A percentile compares a stretch with the other conserved stretches of the same genome.
Evolutionary conservation across 2,329 filamentous ascomycete genomes (phyloP).

Genomic region (Neurospora crassa): DNA sequence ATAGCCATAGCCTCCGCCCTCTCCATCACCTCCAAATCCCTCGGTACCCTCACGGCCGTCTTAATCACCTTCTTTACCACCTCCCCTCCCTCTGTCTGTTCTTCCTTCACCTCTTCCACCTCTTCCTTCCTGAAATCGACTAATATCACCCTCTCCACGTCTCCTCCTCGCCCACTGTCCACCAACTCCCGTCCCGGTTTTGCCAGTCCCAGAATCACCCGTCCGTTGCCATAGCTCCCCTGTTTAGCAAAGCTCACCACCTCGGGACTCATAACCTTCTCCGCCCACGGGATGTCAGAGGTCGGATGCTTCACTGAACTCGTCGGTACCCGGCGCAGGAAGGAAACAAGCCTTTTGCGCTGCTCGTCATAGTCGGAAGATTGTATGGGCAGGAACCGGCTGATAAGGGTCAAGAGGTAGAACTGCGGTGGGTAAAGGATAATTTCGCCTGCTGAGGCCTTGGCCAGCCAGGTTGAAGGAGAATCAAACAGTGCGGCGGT

Average conservation of each 20-base stretch:
- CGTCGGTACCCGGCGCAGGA: slow-evolving; percentile 37
- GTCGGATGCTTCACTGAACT: slow-evolving; percentile 31
- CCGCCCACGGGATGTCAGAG: slow-evolving; percentile 41
- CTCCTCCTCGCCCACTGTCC: slow-evolving; percentile 38
- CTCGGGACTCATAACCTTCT: slow-evolving; percentile 53
- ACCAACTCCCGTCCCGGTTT: slow-evolving; percentile 46
- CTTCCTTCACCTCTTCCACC: slow-evolving; percentile 24
- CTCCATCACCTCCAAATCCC: slow-evolving; percentile 41
- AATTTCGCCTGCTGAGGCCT: slow-evolving; percentile 55
- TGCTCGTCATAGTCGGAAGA: slow-evolving; percentile 13
- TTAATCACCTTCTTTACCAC: neutral
- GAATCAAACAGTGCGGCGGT: slow-evolving; percentile 72
- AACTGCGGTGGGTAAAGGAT: slow-evolving; percentile 88
- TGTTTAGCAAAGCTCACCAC: slow-evolving; percentile 30
- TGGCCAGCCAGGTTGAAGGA: slow-evolving; percentile 57
- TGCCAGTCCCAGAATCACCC: slow-evolving; percentile 46
- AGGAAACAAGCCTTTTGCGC: slow-evolving; percentile 19
- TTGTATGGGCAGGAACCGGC: slow-evolving; percentile 35
- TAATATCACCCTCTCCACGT: slow-evolving; percentile 49
- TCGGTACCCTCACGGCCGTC: slow-evolving; percentile 29
- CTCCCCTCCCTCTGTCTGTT: neutral
- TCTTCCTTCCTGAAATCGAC: slow-evolving; percentile 41
- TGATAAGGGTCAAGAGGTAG: slow-evolving; percentile 56
- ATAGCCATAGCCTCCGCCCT: slow-evolving; percentile 40
- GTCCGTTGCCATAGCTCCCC: slow-evolving; percentile 26